These are phyloP conservation scores for Aureobasidium vineae DNA, from an alignment of 2,329 filamentous ascomycete species.

Conservation along the genomic window DNA sequence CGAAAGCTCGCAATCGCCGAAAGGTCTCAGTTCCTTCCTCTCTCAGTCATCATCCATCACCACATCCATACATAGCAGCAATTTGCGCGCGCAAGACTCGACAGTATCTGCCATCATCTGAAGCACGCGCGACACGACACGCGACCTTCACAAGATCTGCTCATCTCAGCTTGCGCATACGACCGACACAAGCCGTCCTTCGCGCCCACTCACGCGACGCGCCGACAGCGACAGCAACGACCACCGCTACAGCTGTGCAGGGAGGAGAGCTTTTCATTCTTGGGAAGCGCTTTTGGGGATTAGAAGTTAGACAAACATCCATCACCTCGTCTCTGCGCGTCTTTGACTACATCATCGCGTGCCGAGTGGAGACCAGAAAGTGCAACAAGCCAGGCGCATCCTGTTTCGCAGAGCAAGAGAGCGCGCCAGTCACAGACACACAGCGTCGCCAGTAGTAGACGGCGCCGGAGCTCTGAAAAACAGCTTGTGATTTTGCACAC, in stretches of 20 bases:
- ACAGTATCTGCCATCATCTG: background rate
- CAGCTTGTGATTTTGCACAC: constrained; percentile 21
- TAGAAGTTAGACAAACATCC: constrained; percentile 22
- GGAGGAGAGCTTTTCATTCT: constrained; percentile 15
- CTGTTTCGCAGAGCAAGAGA: background rate
- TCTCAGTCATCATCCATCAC: background rate
- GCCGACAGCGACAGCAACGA: constrained; percentile 8
- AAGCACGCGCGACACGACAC: constrained; percentile 1
- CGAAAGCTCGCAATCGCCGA: constrained; percentile 15
- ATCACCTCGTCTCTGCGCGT: constrained; percentile 17
- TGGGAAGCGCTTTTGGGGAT: constrained; percentile 10
- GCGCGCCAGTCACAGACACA: background rate
- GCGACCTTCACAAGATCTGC: background rate
- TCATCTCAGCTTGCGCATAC: constrained; percentile 5
- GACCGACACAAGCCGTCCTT: background rate
- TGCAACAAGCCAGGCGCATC: background rate
- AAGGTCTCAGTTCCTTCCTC: constrained; percentile 11
- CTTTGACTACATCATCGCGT: constrained; percentile 21
- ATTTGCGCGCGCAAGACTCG: background rate
- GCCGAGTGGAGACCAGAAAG: background rate
- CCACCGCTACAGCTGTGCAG: background rate
- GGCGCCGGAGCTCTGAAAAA: background rate
- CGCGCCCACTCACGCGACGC: constrained; percentile 19
- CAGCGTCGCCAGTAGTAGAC: constrained; percentile 10
- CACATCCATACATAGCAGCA: background rate